Evolutionary conservation across 2,329 filamentous ascomycete species (phyloP), one percentile per base, ranked within the genome.

Genomic region (Epichloe gansuensis): DNA sequence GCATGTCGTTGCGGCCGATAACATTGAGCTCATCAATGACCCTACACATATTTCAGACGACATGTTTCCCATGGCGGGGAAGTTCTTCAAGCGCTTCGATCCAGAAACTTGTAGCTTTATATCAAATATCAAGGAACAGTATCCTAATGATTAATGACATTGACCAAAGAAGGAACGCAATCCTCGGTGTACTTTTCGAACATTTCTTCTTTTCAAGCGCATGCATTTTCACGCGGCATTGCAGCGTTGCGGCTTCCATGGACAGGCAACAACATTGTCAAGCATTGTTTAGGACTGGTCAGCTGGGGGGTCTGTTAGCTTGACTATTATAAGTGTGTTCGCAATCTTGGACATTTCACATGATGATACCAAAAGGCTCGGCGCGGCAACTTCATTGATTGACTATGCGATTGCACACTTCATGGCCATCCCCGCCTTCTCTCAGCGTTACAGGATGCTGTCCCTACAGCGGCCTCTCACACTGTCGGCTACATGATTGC

Each of bases 81-180:
- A 84, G 60, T 88, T 87, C 66, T 97, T 98, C 67, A 94, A 88
- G 67, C 76, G 89, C 42, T 97, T 89, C 74, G 87, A 96, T 66
- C 62, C 66, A 4, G 71, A 70, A 36, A 74, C 68, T 0, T 80
- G 80, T 58, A 74, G 69, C 4, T 98, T 97, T 69, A 76, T 95
- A 35, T 95, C 89, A 59, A 97, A 96, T 66, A 63, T 78, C 35
- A 68, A 70, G 59, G 87, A 94, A 59, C 82, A 90, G 61, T 96
- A 89, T 66, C 91, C 91, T 0, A 85, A 95, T 63, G 88, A 94
- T 67, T 95, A 57, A 63, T 43, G 21, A 47, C 40, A 8, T 4
- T 25, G 15, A 31, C 21, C 13, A 27, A 21, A 11, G 5, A 13
- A 31, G 13, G 5, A 34, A 6, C 2, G 21, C 15, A 27, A 17